Conservation (phyloP, 208 protist species). For the Endotrypanum monterogeii region DNA sequence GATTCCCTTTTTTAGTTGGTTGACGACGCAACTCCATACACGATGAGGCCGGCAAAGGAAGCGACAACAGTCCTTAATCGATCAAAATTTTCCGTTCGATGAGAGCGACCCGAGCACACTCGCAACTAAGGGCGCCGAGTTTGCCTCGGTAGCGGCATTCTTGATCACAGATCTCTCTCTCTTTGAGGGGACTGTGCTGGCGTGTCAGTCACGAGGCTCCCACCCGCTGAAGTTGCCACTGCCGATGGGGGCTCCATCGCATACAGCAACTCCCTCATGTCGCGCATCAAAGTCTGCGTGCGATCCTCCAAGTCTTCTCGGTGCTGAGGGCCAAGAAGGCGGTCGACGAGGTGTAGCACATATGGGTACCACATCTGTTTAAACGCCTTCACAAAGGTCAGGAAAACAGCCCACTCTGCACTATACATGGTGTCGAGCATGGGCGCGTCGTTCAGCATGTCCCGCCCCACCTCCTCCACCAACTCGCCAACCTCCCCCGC, state of each 20-base stretch:
- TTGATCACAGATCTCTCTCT: not conserved
- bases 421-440: conserved; percentile 64
- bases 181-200: not conserved
- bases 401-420: conserved; percentile 41
- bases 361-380: conserved; percentile 65
- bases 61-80: not conserved
- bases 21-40: not conserved
- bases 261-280: conserved; percentile 26
- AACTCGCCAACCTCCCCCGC: conserved; percentile 48
- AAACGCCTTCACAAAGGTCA: conserved; percentile 67
- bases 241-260: conserved; percentile 6
- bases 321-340: conserved; percentile 54
- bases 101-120: not conserved
- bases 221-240: not conserved
- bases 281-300: conserved; percentile 27
- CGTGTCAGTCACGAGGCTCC: not conserved
- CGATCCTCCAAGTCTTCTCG: conserved; percentile 46
- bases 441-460: conserved; percentile 58
- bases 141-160: not conserved
- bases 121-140: not conserved
- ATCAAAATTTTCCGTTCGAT: not conserved
- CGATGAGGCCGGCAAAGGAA: not conserved
- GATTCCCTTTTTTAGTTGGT: not conserved
- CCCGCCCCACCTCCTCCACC: conserved; percentile 49
- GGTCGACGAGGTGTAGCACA: conserved; percentile 45